Conservation (phyloP, 1,139 yeast species). For the Candida sanyaensis region DNA sequence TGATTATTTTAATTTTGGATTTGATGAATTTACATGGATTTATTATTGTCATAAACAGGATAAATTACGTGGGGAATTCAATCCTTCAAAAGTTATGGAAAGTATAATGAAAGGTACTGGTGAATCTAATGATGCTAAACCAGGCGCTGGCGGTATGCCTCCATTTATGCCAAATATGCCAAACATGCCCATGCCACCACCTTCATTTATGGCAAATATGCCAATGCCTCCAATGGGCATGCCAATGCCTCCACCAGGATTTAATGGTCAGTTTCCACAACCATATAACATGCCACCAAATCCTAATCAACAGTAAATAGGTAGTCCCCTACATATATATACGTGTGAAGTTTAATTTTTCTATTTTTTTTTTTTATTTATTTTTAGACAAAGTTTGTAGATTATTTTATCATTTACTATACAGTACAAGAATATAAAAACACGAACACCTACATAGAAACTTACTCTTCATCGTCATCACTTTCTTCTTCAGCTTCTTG, state of each 20-base stretch:
- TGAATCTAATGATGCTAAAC: slow-evolving; percentile 9
- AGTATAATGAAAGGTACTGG: slow-evolving; percentile 37
- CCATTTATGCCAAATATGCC: not conserved
- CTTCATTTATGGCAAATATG: slow-evolving; percentile 20
- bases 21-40: slow-evolving; percentile 95
- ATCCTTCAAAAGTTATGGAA: slow-evolving; percentile 56
- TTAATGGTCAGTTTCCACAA: slow-evolving; percentile 9
- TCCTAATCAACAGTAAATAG: slow-evolving; percentile 8
- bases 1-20: slow-evolving; percentile 94
- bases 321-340: not conserved
- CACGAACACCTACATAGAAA: no score
- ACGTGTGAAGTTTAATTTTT: not conserved
- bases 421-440: slow-evolving; percentile 1
- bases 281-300: slow-evolving; percentile 7
- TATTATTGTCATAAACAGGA: slow-evolving; percentile 91
- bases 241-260: slow-evolving; percentile 23
- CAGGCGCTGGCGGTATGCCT: slow-evolving; percentile 22
- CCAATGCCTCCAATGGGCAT: slow-evolving; percentile 17
- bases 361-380: not conserved
- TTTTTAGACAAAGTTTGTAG: not conserved
- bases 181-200: slow-evolving; percentile 8
- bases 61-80: slow-evolving; percentile 74
- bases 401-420: slow-evolving; percentile 1
- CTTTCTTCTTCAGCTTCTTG: slow-evolving; percentile 80
- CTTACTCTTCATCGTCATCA: slow-evolving; percentile 52